Evolutionary conservation across 371 early-diverging fungal genomes (phyloP).

Genomic region (Mortierella sp.): DNA sequence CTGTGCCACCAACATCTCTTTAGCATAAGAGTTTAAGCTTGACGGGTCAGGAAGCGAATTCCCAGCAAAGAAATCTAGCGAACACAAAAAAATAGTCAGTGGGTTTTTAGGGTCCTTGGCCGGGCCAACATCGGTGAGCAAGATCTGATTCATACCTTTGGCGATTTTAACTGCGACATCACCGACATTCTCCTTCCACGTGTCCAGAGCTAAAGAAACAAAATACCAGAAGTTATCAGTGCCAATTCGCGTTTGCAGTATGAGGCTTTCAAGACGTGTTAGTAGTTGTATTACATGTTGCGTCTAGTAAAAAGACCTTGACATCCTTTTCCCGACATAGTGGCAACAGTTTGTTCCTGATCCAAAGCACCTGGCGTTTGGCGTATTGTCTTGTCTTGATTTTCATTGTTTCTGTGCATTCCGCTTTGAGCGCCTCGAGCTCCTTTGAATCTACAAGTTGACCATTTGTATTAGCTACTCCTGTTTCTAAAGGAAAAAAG

Average conservation of each 20-base stretch:
- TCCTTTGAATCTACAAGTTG: conserved; percentile 47
- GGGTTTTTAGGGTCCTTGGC: too few species aligned
- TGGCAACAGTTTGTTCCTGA: conserved; percentile 86
- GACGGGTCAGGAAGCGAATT: conserved; percentile 45
- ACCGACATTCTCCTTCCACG: conserved; percentile 69
- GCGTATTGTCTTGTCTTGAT: conserved; percentile 89
- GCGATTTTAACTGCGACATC: conserved; percentile 66
- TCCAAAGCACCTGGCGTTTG: conserved; percentile 90
- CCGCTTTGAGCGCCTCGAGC: conserved; percentile 60
- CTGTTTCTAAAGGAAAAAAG: neutral
- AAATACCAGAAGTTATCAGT: neutral
- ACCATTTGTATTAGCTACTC: too few species aligned
- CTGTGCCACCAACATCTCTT: conserved; percentile 42
- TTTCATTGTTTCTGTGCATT: conserved; percentile 88
- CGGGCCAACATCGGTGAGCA: too few species aligned
- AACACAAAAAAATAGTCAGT: neutral
- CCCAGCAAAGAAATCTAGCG: conserved; percentile 55
- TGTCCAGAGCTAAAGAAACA: conserved; percentile 59
- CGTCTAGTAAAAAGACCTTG: conserved; percentile 82
- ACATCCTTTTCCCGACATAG: conserved; percentile 58
- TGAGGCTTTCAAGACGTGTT: neutral
- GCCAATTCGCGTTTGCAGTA: neutral
- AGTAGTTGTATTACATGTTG: conserved; percentile 66
- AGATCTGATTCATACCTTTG: conserved; percentile 51
- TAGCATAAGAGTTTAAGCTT: conserved; percentile 36